phyloP scores from a whole-genome alignment of 176 grass and related monocot species.

The Oryza punctata region DNA sequence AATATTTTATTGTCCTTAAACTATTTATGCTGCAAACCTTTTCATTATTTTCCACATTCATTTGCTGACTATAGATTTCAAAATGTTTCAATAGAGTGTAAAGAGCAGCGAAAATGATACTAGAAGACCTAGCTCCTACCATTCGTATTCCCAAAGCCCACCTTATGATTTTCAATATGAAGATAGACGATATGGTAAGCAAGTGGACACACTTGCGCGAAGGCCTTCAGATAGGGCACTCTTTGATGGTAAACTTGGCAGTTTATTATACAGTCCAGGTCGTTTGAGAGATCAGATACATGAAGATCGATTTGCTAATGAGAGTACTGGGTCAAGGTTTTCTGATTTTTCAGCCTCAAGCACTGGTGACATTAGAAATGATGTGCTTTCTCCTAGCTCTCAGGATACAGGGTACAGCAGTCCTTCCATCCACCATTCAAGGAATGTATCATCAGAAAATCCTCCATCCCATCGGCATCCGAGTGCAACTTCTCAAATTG shows the following conservation, averaged over 20 bases:
- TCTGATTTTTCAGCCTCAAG: conserved; percentile 96
- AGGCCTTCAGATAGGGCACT: conserved; percentile 72
- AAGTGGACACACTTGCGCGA: conserved; percentile 62
- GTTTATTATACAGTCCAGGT: conserved; percentile 71
- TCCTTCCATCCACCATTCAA: conserved; percentile 57
- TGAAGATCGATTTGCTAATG: conserved; percentile 90
- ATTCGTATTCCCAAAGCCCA: conserved; percentile 98
- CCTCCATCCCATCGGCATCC: conserved; percentile 42
- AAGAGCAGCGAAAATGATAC: conserved; percentile 62
- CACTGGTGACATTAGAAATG: conserved; percentile 65
- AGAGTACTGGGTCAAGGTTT: conserved; percentile 80
- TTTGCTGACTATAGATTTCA: conserved; percentile 33
- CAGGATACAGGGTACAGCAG: conserved; percentile 66
- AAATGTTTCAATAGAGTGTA: conserved; percentile 50
- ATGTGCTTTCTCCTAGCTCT: conserved; percentile 75
- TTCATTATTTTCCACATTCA: not conserved
- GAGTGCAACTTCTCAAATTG: conserved; percentile 36
- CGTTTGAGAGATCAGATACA: conserved; percentile 51
- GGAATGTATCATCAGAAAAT: conserved; percentile 59
- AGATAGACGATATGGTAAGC: conserved; percentile 91
- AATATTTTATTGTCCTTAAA: conserved; percentile 28
- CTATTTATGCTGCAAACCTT: conserved; percentile 9
- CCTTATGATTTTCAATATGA: conserved; percentile 98
- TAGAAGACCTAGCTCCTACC: conserved; percentile 83
- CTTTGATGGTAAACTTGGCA: conserved; percentile 69